Evolutionary conservation across 2,329 filamentous ascomycete species (phyloP).

Genomic region (Cryoendolithus antarcticus): DNA sequence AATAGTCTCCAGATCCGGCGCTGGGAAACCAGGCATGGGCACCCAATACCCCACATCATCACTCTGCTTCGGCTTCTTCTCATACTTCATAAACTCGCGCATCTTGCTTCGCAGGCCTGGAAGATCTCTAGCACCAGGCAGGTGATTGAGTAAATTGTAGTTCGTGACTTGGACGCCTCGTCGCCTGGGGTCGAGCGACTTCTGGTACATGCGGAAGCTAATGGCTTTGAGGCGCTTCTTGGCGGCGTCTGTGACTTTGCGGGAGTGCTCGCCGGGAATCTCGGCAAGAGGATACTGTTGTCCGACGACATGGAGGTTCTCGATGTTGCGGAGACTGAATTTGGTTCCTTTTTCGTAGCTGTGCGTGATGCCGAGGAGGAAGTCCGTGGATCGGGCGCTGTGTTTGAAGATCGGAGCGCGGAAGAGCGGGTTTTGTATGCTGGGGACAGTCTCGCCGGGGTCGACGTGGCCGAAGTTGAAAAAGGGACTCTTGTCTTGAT

Average conservation of each 20-base stretch:
- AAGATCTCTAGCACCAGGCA: constrained; percentile 73
- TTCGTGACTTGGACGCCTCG: constrained; percentile 78
- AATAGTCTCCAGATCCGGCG: constrained; percentile 70
- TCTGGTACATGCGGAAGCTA: constrained; percentile 74
- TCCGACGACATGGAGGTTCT: constrained; percentile 81
- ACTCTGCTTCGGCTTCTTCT: constrained; percentile 78
- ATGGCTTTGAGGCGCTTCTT: constrained; percentile 97
- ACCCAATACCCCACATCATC: constrained; percentile 64
- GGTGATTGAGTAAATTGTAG: constrained; percentile 50
- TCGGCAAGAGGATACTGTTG: constrained; percentile 88
- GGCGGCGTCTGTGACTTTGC: constrained; percentile 90
- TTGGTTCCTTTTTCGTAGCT: constrained; percentile 65
- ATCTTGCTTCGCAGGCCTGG: constrained; percentile 94
- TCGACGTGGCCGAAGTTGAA: constrained; percentile 89
- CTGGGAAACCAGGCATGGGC: constrained; percentile 56
- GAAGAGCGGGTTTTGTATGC: constrained; percentile 91
- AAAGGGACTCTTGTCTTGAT: constrained; percentile 92
- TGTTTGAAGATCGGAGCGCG: constrained; percentile 90
- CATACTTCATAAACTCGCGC: constrained; percentile 88
- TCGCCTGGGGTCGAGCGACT: constrained; percentile 56
- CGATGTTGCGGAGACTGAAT: constrained; percentile 79
- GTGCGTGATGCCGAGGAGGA: constrained; percentile 70
- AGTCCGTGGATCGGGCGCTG: constrained; percentile 63
- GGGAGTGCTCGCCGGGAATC: constrained; percentile 82
- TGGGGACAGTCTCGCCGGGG: constrained; percentile 77